These are phyloP conservation scores for Xylaria sp. DNA, from an alignment of 2,329 filamentous ascomycete species.

Conservation along the genomic window DNA sequence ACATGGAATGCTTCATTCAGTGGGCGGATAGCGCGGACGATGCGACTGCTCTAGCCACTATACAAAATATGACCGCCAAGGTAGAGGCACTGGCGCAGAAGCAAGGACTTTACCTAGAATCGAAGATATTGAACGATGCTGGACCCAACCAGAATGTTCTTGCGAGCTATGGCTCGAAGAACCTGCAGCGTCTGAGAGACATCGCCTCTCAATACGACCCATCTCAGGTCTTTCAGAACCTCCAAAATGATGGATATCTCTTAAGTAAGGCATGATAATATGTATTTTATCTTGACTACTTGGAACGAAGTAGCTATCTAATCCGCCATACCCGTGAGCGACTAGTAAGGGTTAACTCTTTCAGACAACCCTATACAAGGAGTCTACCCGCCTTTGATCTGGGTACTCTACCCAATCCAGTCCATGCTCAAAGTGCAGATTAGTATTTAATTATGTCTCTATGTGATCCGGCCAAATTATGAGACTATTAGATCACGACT, in stretches of 20 bases:
- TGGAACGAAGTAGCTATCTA: background rate
- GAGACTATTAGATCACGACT: no score
- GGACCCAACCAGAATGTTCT: conserved; percentile 4
- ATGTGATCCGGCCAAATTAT: no score
- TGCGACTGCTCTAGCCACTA: background rate
- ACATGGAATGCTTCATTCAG: conserved; percentile 9
- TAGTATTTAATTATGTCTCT: no score
- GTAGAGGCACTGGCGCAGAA: background rate
- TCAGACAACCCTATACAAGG: no score
- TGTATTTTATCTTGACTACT: background rate
- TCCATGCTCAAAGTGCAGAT: no score
- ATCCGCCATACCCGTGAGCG: background rate
- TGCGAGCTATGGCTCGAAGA: background rate
- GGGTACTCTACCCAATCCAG: no score
- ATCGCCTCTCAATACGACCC: background rate
- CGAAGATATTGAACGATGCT: conserved; percentile 7
- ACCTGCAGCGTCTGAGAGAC: background rate
- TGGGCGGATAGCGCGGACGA: background rate
- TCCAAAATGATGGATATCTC: conserved; percentile 14
- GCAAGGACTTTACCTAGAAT: background rate
- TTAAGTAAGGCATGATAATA: background rate
- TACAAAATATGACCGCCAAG: background rate
- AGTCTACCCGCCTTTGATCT: no score
- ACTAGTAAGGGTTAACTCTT: no score
- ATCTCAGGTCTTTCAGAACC: background rate